These are phyloP conservation scores for Platanthera guangdongensis DNA, from an alignment of 106 monocot genomes.

Conservation along the genomic window DNA sequence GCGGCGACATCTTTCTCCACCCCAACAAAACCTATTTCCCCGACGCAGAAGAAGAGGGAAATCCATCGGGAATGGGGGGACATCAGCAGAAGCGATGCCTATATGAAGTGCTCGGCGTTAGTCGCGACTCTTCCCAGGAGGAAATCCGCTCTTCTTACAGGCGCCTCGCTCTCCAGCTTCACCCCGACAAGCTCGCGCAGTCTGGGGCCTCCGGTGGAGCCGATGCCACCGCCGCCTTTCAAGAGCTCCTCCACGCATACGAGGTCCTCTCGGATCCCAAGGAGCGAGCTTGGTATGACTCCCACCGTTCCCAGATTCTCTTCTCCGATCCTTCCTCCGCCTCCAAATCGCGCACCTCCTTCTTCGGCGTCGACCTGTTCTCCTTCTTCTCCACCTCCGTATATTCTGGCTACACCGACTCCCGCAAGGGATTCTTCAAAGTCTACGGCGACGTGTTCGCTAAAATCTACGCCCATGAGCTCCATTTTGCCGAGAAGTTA, in stretches of 20 bases:
- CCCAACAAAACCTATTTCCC: too few species aligned
- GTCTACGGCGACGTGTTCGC: conserved; percentile 78
- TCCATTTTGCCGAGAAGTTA: conserved; percentile 49
- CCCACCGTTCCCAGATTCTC: conserved; percentile 96
- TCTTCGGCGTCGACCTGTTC: conserved; percentile 54
- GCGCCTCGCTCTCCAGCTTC: conserved; percentile 86
- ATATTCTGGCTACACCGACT: conserved; percentile 68
- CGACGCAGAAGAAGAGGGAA: too few species aligned
- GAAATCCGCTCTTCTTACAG: conserved; percentile 79
- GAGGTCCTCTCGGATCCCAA: conserved; percentile 86
- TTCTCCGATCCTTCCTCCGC: conserved; percentile 47
- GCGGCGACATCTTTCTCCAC: too few species aligned
- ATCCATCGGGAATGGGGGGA: conserved; percentile 11
- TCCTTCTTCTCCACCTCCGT: conserved; percentile 70
- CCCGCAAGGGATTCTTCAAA: conserved; percentile 82
- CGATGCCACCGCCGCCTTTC: conserved; percentile 81
- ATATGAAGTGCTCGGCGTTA: conserved; percentile 77
- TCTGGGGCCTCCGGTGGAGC: conserved; percentile 15
- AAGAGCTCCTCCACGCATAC: conserved; percentile 89
- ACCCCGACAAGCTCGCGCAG: conserved; percentile 82
- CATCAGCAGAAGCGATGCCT: conserved; percentile 58
- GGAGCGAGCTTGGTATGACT: conserved; percentile 84
- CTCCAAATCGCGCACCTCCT: conserved; percentile 14
- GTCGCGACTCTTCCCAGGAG: conserved; percentile 50
- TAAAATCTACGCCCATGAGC: conserved; percentile 59